A percentile compares a stretch with the other conserved stretches of the same genome.
These are phyloP conservation scores for Lotmaria passim DNA, from an alignment of 208 protist species.

Conservation along the genomic window DNA sequence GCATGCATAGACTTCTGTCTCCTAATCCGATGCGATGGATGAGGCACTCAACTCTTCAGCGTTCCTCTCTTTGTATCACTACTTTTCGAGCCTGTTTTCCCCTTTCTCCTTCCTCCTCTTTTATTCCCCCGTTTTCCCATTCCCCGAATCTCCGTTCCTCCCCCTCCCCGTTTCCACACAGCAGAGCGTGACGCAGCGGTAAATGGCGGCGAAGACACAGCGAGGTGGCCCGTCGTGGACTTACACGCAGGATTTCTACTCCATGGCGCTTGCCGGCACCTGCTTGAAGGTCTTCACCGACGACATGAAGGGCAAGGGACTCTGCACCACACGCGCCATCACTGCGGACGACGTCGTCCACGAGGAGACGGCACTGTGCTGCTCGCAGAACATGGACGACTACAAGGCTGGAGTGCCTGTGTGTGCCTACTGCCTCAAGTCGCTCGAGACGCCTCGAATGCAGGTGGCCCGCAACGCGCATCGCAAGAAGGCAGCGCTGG, in stretches of 20 bases:
- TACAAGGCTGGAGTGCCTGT: constrained; percentile 38
- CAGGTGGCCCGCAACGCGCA: constrained; percentile 47
- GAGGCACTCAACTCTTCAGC: too few species aligned
- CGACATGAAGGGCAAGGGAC: constrained; percentile 68
- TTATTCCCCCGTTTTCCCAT: too few species aligned
- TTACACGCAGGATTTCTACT: constrained; percentile 55
- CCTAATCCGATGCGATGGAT: too few species aligned
- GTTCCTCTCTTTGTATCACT: too few species aligned
- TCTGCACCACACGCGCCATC: constrained; percentile 47
- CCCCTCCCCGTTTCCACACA: too few species aligned
- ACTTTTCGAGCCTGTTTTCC: too few species aligned
- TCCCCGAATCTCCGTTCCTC: too few species aligned
- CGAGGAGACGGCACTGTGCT: constrained; percentile 72
- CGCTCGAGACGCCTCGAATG: constrained; percentile 58
- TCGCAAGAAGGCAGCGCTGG: constrained; percentile 37
- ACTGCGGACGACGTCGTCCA: constrained; percentile 49
- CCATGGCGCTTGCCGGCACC: constrained; percentile 38
- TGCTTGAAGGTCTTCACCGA: constrained; percentile 52
- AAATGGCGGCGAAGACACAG: background rate
- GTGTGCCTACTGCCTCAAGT: constrained; percentile 61
- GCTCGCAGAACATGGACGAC: constrained; percentile 82
- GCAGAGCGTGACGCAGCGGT: too few species aligned
- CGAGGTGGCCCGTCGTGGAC: constrained; percentile 47
- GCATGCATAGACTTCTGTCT: too few species aligned
- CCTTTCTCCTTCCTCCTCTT: too few species aligned